phyloP scores from a whole-genome alignment of 1,284 basidiomycete species.

The Fomitopsis schrenkii region DNA sequence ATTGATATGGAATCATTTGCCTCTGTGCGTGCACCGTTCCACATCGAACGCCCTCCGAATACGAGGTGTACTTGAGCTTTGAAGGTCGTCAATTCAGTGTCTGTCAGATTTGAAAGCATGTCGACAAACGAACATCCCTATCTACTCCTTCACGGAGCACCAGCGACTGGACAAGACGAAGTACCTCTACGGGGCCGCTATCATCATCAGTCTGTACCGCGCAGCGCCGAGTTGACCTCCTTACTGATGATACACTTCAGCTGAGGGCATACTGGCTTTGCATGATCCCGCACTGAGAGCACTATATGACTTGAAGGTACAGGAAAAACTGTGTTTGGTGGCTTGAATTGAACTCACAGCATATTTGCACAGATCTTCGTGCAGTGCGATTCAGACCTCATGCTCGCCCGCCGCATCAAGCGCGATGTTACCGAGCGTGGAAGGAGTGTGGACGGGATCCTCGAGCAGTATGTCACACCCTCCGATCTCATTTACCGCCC shows the following conservation, averaged over 20 bases:
- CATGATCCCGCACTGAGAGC: constrained; percentile 76
- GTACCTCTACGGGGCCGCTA: constrained; percentile 94
- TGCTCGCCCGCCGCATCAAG: constrained; percentile 91
- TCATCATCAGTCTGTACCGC: constrained; percentile 70
- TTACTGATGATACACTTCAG: constrained; percentile 29
- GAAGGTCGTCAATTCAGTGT: constrained; percentile 48
- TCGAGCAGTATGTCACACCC: constrained; percentile 67
- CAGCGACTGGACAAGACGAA: constrained; percentile 84
- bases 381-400: constrained; percentile 92
- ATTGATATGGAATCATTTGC: constrained; percentile 90
- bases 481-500: neutral
- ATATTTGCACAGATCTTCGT: constrained; percentile 60
- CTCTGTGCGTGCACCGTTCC: constrained; percentile 44
- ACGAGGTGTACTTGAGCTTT: constrained; percentile 11
- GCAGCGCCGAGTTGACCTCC: neutral
- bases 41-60: constrained; percentile 3
- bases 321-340: constrained; percentile 7
- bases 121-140: constrained; percentile 81
- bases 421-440: constrained; percentile 89
- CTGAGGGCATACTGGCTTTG: constrained; percentile 92
- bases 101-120: constrained; percentile 82
- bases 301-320: constrained; percentile 89
- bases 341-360: neutral
- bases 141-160: constrained; percentile 93
- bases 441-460: constrained; percentile 79